These are phyloP conservation scores for Huiozyma sinensis DNA, from an alignment of 805 yeast species.

Conservation along the genomic window DNA sequence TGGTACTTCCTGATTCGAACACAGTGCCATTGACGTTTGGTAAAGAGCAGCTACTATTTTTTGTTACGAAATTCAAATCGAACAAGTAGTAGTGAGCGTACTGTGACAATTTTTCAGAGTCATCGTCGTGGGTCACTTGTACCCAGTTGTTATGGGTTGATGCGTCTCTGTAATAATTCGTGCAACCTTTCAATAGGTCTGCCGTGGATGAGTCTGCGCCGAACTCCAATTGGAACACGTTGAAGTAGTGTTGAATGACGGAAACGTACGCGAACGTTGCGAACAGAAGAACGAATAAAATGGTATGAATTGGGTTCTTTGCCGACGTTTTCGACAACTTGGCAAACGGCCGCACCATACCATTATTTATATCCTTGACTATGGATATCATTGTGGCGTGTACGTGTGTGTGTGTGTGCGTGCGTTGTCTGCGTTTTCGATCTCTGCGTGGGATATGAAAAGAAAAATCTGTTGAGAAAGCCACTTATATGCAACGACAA, in stretches of 20 bases:
- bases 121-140: constrained; percentile 12
- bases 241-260: constrained; percentile 55
- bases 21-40: constrained; percentile 23
- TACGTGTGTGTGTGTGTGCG: too few relatives aligned
- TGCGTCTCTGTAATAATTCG: constrained; percentile 18
- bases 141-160: constrained; percentile 12
- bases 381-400: too few relatives aligned
- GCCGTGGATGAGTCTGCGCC: not conserved
- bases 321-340: constrained; percentile 48
- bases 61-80: constrained; percentile 19
- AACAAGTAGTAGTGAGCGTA: constrained; percentile 22
- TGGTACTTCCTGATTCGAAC: constrained; percentile 14
- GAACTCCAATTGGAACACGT: constrained; percentile 23
- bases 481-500: too few relatives aligned
- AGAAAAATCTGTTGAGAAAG: too few relatives aligned
- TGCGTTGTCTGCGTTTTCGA: too few relatives aligned
- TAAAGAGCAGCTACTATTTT: constrained; percentile 3
- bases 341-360: constrained; percentile 33
- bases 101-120: constrained; percentile 5
- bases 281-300: constrained; percentile 56
- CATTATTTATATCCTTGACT: too few relatives aligned
- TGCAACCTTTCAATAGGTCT: constrained; percentile 17
- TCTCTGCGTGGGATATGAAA: too few relatives aligned
- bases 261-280: constrained; percentile 77
- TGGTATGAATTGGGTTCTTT: constrained; percentile 76